Evolutionary conservation across 257 asterid genomes (phyloP).

Genomic region (Nicotiana tomentosiformis): DNA sequence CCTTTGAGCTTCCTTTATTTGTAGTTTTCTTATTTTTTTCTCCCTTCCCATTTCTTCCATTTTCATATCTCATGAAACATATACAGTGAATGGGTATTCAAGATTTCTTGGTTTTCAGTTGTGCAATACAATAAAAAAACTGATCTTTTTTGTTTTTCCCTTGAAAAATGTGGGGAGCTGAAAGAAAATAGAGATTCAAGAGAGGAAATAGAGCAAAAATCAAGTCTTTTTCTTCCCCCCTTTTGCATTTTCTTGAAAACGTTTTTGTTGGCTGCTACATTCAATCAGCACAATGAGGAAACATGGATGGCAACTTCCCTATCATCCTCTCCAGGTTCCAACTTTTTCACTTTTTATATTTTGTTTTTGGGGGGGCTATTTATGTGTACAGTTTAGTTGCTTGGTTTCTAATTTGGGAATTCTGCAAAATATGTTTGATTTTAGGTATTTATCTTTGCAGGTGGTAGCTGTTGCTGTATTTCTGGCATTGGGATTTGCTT

Average conservation of each 20-base stretch:
- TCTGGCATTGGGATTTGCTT: constrained; percentile 97
- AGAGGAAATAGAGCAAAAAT: constrained; percentile 23
- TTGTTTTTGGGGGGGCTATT: neutral
- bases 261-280: constrained; percentile 23
- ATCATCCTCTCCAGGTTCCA: constrained; percentile 96
- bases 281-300: constrained; percentile 70
- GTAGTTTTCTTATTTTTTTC: constrained; percentile 10
- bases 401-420: neutral
- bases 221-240: constrained; percentile 1
- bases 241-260: constrained; percentile 16
- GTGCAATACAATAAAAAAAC: constrained; percentile 15
- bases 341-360: neutral
- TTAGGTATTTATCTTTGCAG: constrained; percentile 36
- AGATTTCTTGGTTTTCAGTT: constrained; percentile 39
- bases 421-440: constrained; percentile 9
- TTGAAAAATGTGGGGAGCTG: constrained; percentile 36
- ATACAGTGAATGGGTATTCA: constrained; percentile 28
- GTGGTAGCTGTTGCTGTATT: constrained; percentile 99
- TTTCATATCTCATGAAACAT: neutral
- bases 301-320: constrained; percentile 99
- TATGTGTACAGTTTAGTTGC: neutral
- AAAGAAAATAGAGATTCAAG: constrained; percentile 7
- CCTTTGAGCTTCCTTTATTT: constrained; percentile 15
- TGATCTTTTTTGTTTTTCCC: constrained; percentile 33
- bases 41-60: neutral